Base-by-base conservation (phyloP, 768 basidiomycete species). In the Podaxis sp. region DNA sequence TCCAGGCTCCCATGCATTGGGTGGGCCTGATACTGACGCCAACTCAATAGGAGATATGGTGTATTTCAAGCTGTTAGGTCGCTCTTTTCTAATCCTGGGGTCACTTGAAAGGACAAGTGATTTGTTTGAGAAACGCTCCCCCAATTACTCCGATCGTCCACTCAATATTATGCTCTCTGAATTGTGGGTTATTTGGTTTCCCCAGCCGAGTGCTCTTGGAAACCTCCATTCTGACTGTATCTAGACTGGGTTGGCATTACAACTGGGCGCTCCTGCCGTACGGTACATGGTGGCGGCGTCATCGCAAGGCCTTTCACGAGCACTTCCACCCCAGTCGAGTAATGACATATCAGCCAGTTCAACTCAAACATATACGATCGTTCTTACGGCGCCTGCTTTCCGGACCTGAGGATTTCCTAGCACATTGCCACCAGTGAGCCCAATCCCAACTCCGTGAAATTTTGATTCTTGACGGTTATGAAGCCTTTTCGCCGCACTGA, bases 401-500 rank as follows among this genome's bases (percentile, higher is more conserved):
- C 15, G 44, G 5, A 4, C 44, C 44, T n/a, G 44, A 46, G n/a
- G 44, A 46, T 6, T 46, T 46, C 19, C 44, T 46, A 17, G 7
- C 44, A 8, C 44, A 46, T 46, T n/a, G n/a, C 17, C 44, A 46
- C 19, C 44, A 46, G 44, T 46, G n/a, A 44, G 42, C 42, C 15
- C 8, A 44, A 44, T 7, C 7, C 28, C 28, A 30, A 30, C 28
- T 30, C 28, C 6, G 28, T 30, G 28, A 30, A 30, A 6, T 30
- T 30, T 30, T 30, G 7, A 6, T 30, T 30, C 28, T 30, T 59
- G 39, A 54, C 19, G 13, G 39, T 55, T 38, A 38, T 17, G 19
- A 46, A 80, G 79, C 40, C 66, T 79, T 9, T 79, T 77, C 9
- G 77, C 77, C 42, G 72, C 75, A 0, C 80, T 80, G 52, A 81